Evolutionary conservation across 2,329 filamentous ascomycete genomes (phyloP), one percentile per base, ranked within the genome.

Genomic region (Diaporthe aspalathi): DNA sequence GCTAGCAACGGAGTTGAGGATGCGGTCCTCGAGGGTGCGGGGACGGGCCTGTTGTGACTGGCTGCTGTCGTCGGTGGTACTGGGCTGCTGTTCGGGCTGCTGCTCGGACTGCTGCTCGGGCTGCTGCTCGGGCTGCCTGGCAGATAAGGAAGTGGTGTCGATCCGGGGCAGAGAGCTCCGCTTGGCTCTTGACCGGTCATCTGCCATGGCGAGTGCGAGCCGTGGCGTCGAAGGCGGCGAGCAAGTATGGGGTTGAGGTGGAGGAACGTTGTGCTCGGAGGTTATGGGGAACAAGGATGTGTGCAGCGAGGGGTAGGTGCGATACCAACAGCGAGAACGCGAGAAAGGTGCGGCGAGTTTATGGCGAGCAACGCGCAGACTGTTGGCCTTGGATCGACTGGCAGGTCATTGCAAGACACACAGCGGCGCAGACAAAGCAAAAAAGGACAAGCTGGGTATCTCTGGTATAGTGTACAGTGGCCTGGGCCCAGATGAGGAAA

Each of bases 21-120:
- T 73, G n/a, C 60, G 71, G 29, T 73, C 68, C 65, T 73, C 56
- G 24, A 71, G 50, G 11, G 71, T 73, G 43, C 47, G 65, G 7
- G 71, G 71, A 45, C 69, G 71, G 47, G 38, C 14, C 16, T 35
- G 53, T 27, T 50, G 43, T 22, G 56, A 52, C 53, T 57, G 52
- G 38, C 56, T 68, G 53, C 17, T 47, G 20, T 52, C 53, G 17
- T 68, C 32, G 9, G 22, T 35, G 9, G 47, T 17, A 45, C 5
- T 27, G 45, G n/a, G n/a, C n/a, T n/a, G n/a, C n/a, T n/a, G n/a
- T n/a, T n/a, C n/a, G n/a, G n/a, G n/a, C n/a, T n/a, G n/a, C n/a
- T n/a, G n/a, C n/a, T n/a, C n/a, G n/a, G 54, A 24, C 38, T 29
- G 45, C 56, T 49, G 63, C 14, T 67, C 68, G 16, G 54, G 24